Evolutionary conservation across 2,329 filamentous ascomycete species (phyloP).

Genomic region (Cercospora zeae-maydis): DNA sequence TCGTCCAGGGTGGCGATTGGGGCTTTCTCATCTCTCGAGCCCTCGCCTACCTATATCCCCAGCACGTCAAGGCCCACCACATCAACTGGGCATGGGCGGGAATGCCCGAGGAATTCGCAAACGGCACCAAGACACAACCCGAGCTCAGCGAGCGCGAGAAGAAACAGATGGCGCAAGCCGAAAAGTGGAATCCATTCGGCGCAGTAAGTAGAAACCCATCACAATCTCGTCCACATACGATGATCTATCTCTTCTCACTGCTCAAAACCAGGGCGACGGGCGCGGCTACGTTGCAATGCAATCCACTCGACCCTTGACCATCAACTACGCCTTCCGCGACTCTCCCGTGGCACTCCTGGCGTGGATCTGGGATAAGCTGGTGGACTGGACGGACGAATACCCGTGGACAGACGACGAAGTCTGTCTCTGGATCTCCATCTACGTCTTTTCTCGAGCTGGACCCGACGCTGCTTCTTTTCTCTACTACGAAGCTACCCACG

Average conservation of each 20-base stretch:
- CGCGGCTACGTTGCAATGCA: slow-evolving; percentile 59
- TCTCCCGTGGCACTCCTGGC: slow-evolving; percentile 63
- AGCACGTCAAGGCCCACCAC: slow-evolving; percentile 53
- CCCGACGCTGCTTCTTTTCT: slow-evolving; percentile 64
- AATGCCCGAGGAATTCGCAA: slow-evolving; percentile 38
- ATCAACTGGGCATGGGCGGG: slow-evolving; percentile 37
- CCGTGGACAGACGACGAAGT: slow-evolving; percentile 73
- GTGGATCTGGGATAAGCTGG: slow-evolving; percentile 78
- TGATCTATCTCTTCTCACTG: neutral
- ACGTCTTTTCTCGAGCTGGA: slow-evolving; percentile 66
- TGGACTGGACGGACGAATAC: slow-evolving; percentile 71
- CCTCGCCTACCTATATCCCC: slow-evolving; percentile 58
- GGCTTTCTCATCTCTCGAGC: slow-evolving; percentile 55
- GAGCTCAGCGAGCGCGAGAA: slow-evolving; percentile 51
- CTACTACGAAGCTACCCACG: slow-evolving; percentile 65
- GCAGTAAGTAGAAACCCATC: neutral
- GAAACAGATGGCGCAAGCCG: slow-evolving; percentile 42
- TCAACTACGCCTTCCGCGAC: slow-evolving; percentile 66
- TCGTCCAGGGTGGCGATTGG: slow-evolving; percentile 54
- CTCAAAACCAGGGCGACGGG: slow-evolving; percentile 43
- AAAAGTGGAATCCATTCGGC: slow-evolving; percentile 56
- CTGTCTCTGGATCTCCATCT: slow-evolving; percentile 69
- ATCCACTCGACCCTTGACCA: slow-evolving; percentile 66
- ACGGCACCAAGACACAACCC: slow-evolving; percentile 11
- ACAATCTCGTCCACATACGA: neutral